A percentile compares a stretch with the other conserved stretches of the same genome.
Conservation (phyloP, 2,329 filamentous ascomycete species). For the Orbilia ellipsospora region DNA sequence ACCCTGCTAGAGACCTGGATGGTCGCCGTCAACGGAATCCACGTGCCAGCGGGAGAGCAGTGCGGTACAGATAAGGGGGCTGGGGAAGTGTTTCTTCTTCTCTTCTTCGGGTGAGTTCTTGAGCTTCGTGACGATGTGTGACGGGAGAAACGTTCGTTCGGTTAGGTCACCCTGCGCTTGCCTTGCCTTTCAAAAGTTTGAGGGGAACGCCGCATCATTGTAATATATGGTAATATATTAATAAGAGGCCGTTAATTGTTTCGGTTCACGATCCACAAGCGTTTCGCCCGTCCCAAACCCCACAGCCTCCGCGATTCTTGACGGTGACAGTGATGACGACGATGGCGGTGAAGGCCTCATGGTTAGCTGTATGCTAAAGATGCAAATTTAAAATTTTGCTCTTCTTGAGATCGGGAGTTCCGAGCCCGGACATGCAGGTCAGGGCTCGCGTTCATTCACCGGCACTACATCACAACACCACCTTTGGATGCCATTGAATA, state of each 20-base stretch:
- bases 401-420: no score
- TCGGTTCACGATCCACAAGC: conserved; percentile 1
- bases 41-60: conserved; percentile 7
- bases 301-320: conserved; percentile 29
- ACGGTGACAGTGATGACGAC: no score
- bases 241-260: conserved; percentile 4
- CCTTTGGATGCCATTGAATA: no score
- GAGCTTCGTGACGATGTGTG: conserved; percentile 9
- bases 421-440: no score
- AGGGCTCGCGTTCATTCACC: no score
- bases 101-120: not conserved
- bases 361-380: no score
- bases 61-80: not conserved
- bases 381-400: no score
- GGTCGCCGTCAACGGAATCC: conserved; percentile 25
- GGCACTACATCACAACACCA: no score
- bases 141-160: conserved; percentile 15
- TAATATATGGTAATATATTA: no score
- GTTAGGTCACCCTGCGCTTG: conserved; percentile 5
- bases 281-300: conserved; percentile 6
- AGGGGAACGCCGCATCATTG: conserved; percentile 28
- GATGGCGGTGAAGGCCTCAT: no score
- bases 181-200: not conserved
- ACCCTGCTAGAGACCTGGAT: not conserved
- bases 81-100: not conserved